Evolutionary conservation across 163 green algal genomes (phyloP).

Genomic region (Scenedesmus sp.): DNA sequence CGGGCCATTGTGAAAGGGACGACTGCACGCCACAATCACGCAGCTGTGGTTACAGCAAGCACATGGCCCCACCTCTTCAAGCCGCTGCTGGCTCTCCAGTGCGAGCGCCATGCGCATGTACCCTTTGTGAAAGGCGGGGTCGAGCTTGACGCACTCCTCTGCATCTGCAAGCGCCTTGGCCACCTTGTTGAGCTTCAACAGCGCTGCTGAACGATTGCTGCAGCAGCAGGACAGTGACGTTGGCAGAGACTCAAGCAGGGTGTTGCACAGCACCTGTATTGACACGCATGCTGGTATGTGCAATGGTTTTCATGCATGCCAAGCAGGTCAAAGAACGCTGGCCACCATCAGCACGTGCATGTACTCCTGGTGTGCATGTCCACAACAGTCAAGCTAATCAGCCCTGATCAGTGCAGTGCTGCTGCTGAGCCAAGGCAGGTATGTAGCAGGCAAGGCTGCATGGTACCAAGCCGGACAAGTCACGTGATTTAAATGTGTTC

Average conservation of each 20-base stretch:
- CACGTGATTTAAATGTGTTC: background rate
- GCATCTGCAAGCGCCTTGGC: slow-evolving; percentile 85
- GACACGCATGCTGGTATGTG: no score
- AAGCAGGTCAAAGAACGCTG: background rate
- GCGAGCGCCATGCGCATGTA: slow-evolving; percentile 77
- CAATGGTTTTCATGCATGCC: no score
- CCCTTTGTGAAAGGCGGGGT: slow-evolving; percentile 83
- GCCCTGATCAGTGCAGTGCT: background rate
- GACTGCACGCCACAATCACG: background rate
- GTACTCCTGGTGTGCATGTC: background rate
- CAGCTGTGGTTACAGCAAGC: background rate
- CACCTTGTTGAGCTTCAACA: slow-evolving; percentile 91
- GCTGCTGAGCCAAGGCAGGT: background rate
- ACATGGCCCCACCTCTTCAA: slow-evolving; percentile 5
- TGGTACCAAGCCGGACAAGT: background rate
- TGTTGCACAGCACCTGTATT: background rate
- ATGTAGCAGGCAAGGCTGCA: background rate
- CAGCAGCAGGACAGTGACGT: background rate
- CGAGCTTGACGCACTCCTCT: slow-evolving; percentile 73
- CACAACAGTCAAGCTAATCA: no score
- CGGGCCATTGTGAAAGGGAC: background rate
- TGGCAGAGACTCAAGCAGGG: background rate
- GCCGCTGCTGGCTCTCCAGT: background rate
- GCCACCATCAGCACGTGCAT: background rate
- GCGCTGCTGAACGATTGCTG: slow-evolving; percentile 86